Evolutionary conservation across 2,329 filamentous ascomycete species (phyloP).

Genomic region (Ascosphaera apis): DNA sequence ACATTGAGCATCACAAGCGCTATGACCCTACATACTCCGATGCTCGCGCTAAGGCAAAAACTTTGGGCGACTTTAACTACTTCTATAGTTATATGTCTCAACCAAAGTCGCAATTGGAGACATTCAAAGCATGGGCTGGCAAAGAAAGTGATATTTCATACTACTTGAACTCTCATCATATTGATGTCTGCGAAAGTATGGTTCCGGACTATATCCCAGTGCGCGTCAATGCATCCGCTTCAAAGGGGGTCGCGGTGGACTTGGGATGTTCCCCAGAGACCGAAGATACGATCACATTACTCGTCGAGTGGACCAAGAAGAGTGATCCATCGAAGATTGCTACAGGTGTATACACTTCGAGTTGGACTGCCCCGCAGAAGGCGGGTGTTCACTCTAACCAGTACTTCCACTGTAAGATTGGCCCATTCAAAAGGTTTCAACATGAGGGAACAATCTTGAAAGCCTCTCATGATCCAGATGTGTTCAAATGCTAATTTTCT

Average conservation of each 20-base stretch:
- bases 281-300: slow-evolving; percentile 78
- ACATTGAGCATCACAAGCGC: slow-evolving; percentile 90
- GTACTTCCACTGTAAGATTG: slow-evolving; percentile 55
- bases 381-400: slow-evolving; percentile 93
- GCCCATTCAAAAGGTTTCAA: too few species aligned
- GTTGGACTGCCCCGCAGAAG: slow-evolving; percentile 80
- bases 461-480: too few species aligned
- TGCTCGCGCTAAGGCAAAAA: slow-evolving; percentile 51
- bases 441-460: too few species aligned
- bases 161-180: slow-evolving; percentile 86
- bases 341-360: slow-evolving; percentile 78
- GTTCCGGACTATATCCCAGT: slow-evolving; percentile 58
- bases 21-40: slow-evolving; percentile 86
- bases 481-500: not conserved
- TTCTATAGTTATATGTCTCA: slow-evolving; percentile 96
- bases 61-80: slow-evolving; percentile 88
- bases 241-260: slow-evolving; percentile 53
- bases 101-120: slow-evolving; percentile 75
- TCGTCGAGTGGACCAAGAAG: slow-evolving; percentile 70
- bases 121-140: slow-evolving; percentile 86
- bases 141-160: slow-evolving; percentile 85
- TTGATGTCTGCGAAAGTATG: slow-evolving; percentile 86
- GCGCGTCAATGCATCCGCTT: slow-evolving; percentile 56
- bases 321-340: slow-evolving; percentile 45
- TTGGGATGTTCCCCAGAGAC: slow-evolving; percentile 61